Evolutionary conservation across 2,329 filamentous ascomycete genomes (phyloP).

Genomic region (Plectosphaerella plurivora): DNA sequence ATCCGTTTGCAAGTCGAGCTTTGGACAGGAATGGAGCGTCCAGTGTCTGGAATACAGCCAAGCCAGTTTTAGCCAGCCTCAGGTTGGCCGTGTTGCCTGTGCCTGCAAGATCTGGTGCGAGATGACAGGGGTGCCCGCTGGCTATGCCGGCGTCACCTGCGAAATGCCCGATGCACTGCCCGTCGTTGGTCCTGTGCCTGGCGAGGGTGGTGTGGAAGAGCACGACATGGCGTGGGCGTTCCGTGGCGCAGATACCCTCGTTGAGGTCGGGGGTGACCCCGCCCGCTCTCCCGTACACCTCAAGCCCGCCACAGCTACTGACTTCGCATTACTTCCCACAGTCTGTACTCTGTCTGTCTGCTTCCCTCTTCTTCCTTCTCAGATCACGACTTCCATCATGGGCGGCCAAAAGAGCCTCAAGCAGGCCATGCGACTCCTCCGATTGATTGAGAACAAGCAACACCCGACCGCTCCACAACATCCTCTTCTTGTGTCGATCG

Average conservation of each 20-base stretch:
- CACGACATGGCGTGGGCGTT: conserved; percentile 60
- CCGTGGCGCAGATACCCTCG: conserved; percentile 53
- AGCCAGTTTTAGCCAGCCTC: too few relatives aligned
- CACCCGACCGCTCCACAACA: not conserved
- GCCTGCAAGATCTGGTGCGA: conserved; percentile 42
- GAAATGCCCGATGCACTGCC: conserved; percentile 47
- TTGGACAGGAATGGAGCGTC: too few relatives aligned
- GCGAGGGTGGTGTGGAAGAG: conserved; percentile 47
- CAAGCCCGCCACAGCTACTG: too few relatives aligned
- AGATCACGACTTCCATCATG: not conserved
- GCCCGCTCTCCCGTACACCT: conserved; percentile 5
- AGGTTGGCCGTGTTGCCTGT: conserved; percentile 23
- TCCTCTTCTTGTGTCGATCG: not conserved
- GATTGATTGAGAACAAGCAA: not conserved
- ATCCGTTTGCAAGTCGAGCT: too few relatives aligned
- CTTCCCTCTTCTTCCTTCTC: too few relatives aligned
- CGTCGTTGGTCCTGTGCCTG: conserved; percentile 43
- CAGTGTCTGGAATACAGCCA: too few relatives aligned
- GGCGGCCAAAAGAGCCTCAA: not conserved
- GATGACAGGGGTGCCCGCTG: conserved; percentile 31
- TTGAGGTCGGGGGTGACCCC: conserved; percentile 31
- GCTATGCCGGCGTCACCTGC: conserved; percentile 54
- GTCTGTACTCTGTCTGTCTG: too few relatives aligned
- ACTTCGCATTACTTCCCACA: too few relatives aligned
- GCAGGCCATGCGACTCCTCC: not conserved